These are phyloP conservation scores for Picea abies DNA, from an alignment of 83 land plant genomes.

Conservation along the genomic window DNA sequence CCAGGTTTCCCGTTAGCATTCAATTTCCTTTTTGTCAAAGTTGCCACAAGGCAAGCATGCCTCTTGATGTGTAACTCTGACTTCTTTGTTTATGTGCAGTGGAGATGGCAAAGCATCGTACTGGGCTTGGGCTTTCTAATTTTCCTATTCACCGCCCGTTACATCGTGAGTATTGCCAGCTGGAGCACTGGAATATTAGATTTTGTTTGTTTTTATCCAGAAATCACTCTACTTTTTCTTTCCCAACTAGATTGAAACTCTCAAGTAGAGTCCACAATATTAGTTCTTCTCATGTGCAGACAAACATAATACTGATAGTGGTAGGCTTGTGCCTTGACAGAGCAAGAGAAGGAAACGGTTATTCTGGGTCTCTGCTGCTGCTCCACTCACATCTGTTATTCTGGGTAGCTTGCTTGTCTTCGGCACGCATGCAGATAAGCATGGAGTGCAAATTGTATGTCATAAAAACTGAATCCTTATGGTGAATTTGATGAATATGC, in stretches of 20 bases:
- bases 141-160: conserved; percentile 47
- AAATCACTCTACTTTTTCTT: no score
- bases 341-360: conserved; percentile 42
- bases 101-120: conserved; percentile 32
- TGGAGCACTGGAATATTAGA: no score
- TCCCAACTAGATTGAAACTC: no score
- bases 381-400: conserved; percentile 72
- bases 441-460: conserved; percentile 74
- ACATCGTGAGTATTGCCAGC: conserved; percentile 51
- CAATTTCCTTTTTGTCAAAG: background rate
- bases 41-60: background rate
- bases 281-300: no score
- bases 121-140: conserved; percentile 21
- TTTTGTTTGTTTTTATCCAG: no score
- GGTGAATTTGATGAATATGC: background rate
- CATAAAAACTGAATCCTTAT: background rate
- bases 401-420: conserved; percentile 71
- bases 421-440: conserved; percentile 70
- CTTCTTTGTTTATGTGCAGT: conserved; percentile 17
- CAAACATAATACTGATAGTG: background rate
- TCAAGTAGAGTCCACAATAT: background rate
- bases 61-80: background rate
- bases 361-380: conserved; percentile 82
- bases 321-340: background rate
- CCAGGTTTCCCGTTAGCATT: conserved; percentile 31